A percentile compares a stretch with the other conserved stretches of the same genome.
phyloP scores from a whole-genome alignment of 345 rosid species.

The Eucalyptus victrix region DNA sequence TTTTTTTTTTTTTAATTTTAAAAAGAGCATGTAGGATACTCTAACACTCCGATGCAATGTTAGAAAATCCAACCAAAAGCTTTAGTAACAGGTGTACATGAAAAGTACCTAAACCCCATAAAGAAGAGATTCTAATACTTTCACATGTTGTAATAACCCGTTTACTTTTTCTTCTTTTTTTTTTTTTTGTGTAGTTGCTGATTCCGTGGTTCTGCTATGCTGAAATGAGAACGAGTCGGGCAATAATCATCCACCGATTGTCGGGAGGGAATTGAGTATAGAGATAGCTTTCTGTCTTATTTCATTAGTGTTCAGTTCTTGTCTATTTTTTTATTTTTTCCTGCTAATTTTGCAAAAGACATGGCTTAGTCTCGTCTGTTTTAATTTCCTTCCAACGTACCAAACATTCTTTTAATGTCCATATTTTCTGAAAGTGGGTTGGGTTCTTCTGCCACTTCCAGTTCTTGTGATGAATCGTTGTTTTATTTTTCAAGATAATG shows the following conservation, averaged over 20 bases:
- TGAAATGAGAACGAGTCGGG: not conserved
- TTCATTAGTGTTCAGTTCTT: not conserved
- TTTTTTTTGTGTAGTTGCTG: not conserved
- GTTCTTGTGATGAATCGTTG: not conserved
- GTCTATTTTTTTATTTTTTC: not conserved
- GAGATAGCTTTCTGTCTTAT: not conserved
- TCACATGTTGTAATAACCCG: not conserved
- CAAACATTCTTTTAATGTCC: not conserved
- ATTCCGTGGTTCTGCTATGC: not conserved
- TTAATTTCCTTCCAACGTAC: not conserved
- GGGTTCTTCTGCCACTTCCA: not conserved
- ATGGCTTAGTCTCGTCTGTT: not conserved
- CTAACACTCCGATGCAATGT: not conserved
- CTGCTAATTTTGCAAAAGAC: not conserved
- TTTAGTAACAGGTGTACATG: not conserved
- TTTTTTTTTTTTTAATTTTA: not conserved
- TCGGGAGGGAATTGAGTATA: not conserved
- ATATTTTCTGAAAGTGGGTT: not conserved
- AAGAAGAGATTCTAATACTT: not conserved
- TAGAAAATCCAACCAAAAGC: not conserved
- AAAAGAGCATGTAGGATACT: not conserved
- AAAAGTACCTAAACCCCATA: not conserved
- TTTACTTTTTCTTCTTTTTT: not conserved
- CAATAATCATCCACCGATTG: not conserved
- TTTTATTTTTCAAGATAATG: not conserved